Conservation (phyloP, 1,284 basidiomycete species). For the Fistulina hepatica region DNA sequence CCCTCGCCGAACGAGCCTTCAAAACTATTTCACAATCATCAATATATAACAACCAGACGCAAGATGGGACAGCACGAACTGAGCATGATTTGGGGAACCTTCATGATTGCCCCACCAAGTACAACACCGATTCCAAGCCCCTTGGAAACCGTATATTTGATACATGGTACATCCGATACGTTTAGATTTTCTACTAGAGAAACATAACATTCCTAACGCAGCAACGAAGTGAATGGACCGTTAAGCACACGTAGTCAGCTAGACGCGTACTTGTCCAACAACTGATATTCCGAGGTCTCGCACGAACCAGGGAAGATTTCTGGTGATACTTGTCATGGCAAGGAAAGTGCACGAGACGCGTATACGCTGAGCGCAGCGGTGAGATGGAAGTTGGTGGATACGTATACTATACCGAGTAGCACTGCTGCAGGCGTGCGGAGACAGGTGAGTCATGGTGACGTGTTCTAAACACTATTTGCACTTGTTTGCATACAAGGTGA, state of each 20-base stretch:
- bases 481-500: too few species aligned
- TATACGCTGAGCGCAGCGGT: too few species aligned
- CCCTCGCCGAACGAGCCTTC: constrained; percentile 63
- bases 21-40: constrained; percentile 32
- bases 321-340: constrained; percentile 58
- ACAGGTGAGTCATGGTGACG: too few species aligned
- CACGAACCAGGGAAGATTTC: constrained; percentile 73
- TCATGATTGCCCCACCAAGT: constrained; percentile 89
- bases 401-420: too few species aligned
- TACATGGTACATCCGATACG: constrained; percentile 72
- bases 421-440: too few species aligned
- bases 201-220: constrained; percentile 74
- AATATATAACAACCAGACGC: constrained; percentile 1
- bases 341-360: too few species aligned
- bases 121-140: constrained; percentile 90
- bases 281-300: constrained; percentile 72
- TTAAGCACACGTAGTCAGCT: background rate
- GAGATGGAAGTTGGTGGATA: too few species aligned
- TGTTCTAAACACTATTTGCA: too few species aligned
- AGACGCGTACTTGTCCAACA: constrained; percentile 61
- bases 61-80: constrained; percentile 37
- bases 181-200: constrained; percentile 85
- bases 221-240: constrained; percentile 1
- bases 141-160: constrained; percentile 90
- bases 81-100: constrained; percentile 79